Evolutionary conservation across 768 basidiomycete genomes (phyloP).

Genomic region (Clitopilus hobsonii): DNA sequence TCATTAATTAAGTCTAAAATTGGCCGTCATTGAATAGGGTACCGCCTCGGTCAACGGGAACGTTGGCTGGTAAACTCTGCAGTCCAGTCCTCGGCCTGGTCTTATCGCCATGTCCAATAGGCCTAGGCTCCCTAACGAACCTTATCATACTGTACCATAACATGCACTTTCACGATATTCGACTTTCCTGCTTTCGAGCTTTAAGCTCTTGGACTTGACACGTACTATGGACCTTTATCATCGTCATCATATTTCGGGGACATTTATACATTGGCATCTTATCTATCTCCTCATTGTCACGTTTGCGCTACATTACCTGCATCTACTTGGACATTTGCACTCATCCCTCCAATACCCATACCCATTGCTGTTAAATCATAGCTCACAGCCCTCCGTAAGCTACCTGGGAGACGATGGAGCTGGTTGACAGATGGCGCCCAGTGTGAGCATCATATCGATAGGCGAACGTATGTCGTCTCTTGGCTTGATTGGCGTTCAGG

Average conservation of each 20-base stretch:
- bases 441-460: too few species aligned
- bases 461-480: too few species aligned
- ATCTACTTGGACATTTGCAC: not conserved
- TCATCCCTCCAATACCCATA: not conserved
- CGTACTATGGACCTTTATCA: not conserved
- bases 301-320: not conserved
- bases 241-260: not conserved
- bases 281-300: not conserved
- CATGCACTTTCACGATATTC: not conserved
- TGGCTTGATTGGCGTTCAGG: too few species aligned
- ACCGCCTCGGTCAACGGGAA: conserved; percentile 1
- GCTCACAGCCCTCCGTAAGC: too few species aligned
- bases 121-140: not conserved
- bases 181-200: not conserved
- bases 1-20: not conserved
- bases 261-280: not conserved
- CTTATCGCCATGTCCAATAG: too few species aligned
- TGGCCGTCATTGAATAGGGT: not conserved
- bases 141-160: not conserved
- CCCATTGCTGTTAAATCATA: too few species aligned
- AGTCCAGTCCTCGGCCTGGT: too few species aligned
- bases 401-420: too few species aligned
- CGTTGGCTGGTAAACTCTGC: conserved; percentile 2
- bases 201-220: not conserved
- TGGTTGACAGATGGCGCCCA: too few species aligned